A percentile compares a stretch with the other conserved stretches of the same genome.
Conservation (phyloP, 148 eudicot species). For the Polygonum maritimum region DNA sequence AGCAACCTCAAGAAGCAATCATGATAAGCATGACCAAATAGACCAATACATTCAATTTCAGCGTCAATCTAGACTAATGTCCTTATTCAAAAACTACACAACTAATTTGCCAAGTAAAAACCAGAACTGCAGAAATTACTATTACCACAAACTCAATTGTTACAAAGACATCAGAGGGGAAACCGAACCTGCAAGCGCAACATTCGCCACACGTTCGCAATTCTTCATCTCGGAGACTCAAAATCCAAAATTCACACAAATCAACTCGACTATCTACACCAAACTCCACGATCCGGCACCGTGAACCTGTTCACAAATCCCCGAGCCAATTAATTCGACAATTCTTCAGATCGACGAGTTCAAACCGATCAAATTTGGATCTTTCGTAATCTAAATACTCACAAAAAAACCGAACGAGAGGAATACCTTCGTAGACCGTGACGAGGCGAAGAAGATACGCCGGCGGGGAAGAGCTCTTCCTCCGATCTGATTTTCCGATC, state of each 20-base stretch:
- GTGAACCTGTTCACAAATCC: slow-evolving; percentile 2
- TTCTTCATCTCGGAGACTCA: slow-evolving; percentile 49
- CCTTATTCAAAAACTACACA: background rate
- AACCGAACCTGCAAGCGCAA: slow-evolving; percentile 76
- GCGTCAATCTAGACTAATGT: background rate
- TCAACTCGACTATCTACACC: background rate
- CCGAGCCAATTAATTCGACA: background rate
- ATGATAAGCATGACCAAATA: background rate
- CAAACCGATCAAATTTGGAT: no score
- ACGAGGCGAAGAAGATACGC: no score
- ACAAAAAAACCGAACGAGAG: background rate
- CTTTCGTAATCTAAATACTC: background rate
- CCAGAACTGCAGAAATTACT: background rate
- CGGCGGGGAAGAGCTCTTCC: no score
- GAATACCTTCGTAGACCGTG: background rate
- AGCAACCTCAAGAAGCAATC: background rate
- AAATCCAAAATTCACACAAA: background rate
- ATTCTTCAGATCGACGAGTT: no score
- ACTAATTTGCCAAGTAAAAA: background rate
- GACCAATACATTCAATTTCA: background rate
- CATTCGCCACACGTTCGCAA: slow-evolving; percentile 56
- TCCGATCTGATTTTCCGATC: no score
- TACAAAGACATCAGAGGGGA: background rate
- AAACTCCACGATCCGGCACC: background rate
- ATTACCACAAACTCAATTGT: background rate